Conservation (phyloP, 1,284 basidiomycete genomes). For the Rhizoctonia solani region DNA sequence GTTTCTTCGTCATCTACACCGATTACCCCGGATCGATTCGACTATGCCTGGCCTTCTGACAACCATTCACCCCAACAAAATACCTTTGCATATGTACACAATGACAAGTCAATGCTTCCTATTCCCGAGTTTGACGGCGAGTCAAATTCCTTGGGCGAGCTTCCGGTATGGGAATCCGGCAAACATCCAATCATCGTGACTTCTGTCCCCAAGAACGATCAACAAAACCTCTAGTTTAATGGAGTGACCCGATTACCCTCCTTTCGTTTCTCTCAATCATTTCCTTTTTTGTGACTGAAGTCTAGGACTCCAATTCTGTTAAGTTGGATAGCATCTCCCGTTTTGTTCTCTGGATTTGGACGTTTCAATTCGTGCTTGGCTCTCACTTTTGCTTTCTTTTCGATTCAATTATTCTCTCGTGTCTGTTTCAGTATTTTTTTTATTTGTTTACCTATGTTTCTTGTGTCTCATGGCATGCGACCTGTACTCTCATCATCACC, state of each 20-base stretch:
- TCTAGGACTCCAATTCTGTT: too few species aligned
- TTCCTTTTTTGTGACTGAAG: constrained; percentile 1
- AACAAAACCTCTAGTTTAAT: constrained; percentile 10
- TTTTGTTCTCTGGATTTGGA: neutral
- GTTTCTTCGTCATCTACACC: constrained; percentile 22
- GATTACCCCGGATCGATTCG: constrained; percentile 22
- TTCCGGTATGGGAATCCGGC: neutral
- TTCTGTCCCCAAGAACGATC: neutral
- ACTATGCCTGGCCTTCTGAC: constrained; percentile 6
- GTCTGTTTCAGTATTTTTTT: neutral
- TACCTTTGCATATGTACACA: constrained; percentile 11
- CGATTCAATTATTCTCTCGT: neutral
- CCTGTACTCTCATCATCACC: constrained; percentile 12
- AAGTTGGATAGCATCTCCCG: neutral
- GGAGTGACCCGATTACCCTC: too few species aligned
- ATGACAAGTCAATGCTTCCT: neutral
- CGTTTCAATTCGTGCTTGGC: neutral
- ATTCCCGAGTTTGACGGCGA: constrained; percentile 22
- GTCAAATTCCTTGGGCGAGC: neutral
- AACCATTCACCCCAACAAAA: constrained; percentile 1
- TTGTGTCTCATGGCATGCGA: constrained; percentile 15
- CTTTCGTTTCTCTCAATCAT: too few species aligned
- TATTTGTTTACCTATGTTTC: neutral
- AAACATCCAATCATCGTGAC: constrained; percentile 3
- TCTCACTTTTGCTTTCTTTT: neutral